These are phyloP conservation scores for Salix koriyanagi DNA, from an alignment of 345 rosid species.

Conservation along the genomic window DNA sequence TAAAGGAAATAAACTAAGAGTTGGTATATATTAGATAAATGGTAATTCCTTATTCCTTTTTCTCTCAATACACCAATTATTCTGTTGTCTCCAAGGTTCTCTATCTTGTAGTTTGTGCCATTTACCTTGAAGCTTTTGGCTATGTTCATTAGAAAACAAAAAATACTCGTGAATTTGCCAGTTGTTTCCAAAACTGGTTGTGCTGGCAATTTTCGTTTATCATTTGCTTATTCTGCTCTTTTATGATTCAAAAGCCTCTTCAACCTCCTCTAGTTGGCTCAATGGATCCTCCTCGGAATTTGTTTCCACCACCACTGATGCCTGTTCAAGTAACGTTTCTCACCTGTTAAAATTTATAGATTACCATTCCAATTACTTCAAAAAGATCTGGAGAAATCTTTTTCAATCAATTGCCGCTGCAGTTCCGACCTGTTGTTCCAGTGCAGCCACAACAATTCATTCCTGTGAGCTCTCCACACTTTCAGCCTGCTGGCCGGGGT, in stretches of 20 bases:
- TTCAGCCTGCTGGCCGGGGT: slow-evolving; percentile 58
- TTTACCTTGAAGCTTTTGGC: background rate
- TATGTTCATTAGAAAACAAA: background rate
- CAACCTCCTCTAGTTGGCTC: slow-evolving; percentile 54
- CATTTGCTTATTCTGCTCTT: slow-evolving; percentile 15
- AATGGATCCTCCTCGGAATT: slow-evolving; percentile 59
- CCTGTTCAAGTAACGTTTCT: slow-evolving; percentile 59
- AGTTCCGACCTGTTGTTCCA: slow-evolving; percentile 67
- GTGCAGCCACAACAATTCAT: slow-evolving; percentile 63
- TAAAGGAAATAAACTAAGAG: background rate
- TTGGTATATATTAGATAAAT: background rate
- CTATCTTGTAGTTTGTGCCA: slow-evolving; percentile 1
- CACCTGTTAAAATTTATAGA: slow-evolving; percentile 6
- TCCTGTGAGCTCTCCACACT: slow-evolving; percentile 60
- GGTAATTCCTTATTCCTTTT: background rate
- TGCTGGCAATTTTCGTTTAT: slow-evolving; percentile 2
- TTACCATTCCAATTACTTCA: background rate
- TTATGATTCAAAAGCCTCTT: slow-evolving; percentile 40
- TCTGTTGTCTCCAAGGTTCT: slow-evolving; percentile 1
- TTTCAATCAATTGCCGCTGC: slow-evolving; percentile 23
- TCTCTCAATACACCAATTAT: slow-evolving; percentile 2
- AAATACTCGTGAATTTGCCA: background rate
- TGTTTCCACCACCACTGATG: slow-evolving; percentile 62
- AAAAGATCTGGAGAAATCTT: background rate
- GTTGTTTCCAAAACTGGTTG: background rate